phyloP scores from a whole-genome alignment of 306 rosid species.

The Castanea crenata region DNA sequence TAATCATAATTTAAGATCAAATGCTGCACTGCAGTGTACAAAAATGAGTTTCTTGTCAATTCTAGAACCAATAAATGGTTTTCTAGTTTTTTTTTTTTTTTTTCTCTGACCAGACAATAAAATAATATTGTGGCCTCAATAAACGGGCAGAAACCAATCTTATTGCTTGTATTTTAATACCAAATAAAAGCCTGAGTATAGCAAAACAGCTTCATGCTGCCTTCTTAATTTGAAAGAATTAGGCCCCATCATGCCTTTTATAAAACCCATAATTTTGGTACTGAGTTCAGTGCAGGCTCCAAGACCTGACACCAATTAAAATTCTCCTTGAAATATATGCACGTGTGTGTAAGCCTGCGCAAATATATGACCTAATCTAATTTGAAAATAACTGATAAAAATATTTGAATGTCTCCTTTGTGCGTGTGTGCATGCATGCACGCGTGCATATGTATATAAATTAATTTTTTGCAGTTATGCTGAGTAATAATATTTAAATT shows the following conservation, averaged over 20 bases:
- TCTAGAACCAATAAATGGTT: background rate
- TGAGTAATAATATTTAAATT: background rate
- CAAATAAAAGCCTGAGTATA: background rate
- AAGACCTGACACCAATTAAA: background rate
- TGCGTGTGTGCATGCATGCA: background rate
- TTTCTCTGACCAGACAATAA: background rate
- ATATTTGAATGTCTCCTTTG: background rate
- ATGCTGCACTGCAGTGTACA: background rate
- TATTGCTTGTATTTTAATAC: background rate
- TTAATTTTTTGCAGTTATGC: background rate
- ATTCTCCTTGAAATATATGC: background rate
- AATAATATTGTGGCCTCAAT: background rate
- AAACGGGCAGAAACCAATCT: background rate
- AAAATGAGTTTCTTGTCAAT: background rate
- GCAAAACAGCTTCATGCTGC: background rate
- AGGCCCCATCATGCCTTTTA: background rate
- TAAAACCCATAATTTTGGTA: background rate
- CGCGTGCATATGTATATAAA: background rate
- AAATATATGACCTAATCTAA: background rate
- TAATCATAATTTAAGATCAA: background rate
- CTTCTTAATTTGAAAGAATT: background rate
- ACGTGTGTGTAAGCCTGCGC: background rate
- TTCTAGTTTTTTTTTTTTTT: background rate
- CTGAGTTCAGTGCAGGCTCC: background rate
- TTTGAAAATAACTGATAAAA: background rate